Evolutionary conservation across 345 rosid genomes (phyloP).

Genomic region (Brassica cretica): DNA sequence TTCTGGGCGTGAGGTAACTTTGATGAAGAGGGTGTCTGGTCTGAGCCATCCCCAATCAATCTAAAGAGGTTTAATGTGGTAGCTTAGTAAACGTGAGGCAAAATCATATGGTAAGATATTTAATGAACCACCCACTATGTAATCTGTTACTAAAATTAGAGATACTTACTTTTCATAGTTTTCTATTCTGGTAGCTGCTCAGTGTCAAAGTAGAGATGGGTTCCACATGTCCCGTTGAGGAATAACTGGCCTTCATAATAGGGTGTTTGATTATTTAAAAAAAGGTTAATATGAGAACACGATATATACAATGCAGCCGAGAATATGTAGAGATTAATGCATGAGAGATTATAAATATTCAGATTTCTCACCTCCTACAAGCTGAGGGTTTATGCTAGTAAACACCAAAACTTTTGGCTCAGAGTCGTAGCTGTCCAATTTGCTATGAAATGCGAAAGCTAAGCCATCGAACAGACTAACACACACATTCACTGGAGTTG

Average conservation of each 20-base stretch:
- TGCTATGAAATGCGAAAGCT: not conserved
- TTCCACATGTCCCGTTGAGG: not conserved
- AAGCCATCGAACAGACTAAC: not conserved
- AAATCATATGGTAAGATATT: not conserved
- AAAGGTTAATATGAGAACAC: not conserved
- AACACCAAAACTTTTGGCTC: not conserved
- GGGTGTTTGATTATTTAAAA: not conserved
- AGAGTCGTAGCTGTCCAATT: not conserved
- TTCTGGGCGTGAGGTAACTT: too few relatives aligned
- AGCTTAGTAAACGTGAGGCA: not conserved
- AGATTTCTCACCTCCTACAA: not conserved
- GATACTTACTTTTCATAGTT: not conserved
- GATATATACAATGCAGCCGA: not conserved
- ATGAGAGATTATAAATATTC: not conserved
- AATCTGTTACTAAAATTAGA: not conserved
- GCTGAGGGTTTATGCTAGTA: not conserved
- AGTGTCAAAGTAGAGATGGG: not conserved
- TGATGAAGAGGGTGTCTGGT: too few relatives aligned
- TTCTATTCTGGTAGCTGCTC: not conserved
- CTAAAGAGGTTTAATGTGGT: too few relatives aligned
- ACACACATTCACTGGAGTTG: not conserved
- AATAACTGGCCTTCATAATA: not conserved
- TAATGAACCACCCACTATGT: not conserved
- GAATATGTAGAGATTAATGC: not conserved
- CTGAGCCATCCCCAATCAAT: too few relatives aligned